A percentile compares a stretch with the other conserved stretches of the same genome.
Evolutionary conservation across 768 basidiomycete species (phyloP).

Genomic region (Gymnopilus dilepis): DNA sequence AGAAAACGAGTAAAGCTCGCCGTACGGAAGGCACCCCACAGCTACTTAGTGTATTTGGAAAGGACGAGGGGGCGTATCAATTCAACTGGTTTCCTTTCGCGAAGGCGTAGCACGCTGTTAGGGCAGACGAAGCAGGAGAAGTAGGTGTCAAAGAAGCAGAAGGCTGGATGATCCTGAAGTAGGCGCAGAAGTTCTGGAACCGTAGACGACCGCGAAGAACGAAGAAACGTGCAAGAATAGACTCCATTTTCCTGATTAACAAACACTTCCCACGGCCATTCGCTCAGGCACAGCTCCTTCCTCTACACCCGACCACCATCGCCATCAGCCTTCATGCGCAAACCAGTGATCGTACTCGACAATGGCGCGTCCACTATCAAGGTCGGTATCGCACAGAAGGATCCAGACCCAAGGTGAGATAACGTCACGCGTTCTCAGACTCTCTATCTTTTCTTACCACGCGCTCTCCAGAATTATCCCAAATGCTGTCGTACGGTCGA

Average conservation of each 20-base stretch:
- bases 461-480: slow-evolving; percentile 59
- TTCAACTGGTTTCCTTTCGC: slow-evolving; percentile 18
- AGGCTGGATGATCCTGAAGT: slow-evolving; percentile 18
- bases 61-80: slow-evolving; percentile 14
- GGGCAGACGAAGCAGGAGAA: slow-evolving; percentile 14
- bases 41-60: slow-evolving; percentile 17
- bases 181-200: slow-evolving; percentile 11
- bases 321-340: slow-evolving; percentile 19
- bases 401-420: slow-evolving; percentile 36
- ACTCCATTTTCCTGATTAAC: slow-evolving; percentile 12
- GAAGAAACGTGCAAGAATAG: slow-evolving; percentile 16
- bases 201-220: slow-evolving; percentile 8
- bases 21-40: slow-evolving; percentile 13
- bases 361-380: slow-evolving; percentile 90
- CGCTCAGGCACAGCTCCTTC: slow-evolving; percentile 20
- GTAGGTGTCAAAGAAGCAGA: slow-evolving; percentile 12
- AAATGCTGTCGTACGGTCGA: slow-evolving; percentile 86
- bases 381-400: slow-evolving; percentile 54
- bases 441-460: slow-evolving; percentile 16
- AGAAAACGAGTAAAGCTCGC: slow-evolving; percentile 21
- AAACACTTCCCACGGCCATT: slow-evolving; percentile 18
- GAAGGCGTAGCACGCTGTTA: slow-evolving; percentile 23
- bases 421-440: slow-evolving; percentile 8
- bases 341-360: slow-evolving; percentile 72
- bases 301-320: slow-evolving; percentile 17